Conservation (phyloP, 116 monocot genomes). For the Phalaenopsis hybrid region DNA sequence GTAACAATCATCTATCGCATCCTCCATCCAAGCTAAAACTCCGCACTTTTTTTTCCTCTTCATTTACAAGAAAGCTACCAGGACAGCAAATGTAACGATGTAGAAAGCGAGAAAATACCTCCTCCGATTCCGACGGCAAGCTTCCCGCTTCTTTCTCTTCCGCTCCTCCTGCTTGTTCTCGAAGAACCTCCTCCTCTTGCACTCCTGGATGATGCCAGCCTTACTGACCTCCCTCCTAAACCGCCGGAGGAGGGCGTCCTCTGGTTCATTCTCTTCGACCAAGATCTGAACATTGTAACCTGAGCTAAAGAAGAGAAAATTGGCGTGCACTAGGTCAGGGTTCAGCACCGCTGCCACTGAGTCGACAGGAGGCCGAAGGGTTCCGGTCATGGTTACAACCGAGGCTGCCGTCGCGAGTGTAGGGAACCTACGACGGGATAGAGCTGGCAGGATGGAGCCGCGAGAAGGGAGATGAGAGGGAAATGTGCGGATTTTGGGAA, state of each 20-base stretch:
- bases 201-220: slow-evolving; percentile 81
- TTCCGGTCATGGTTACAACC: neutral
- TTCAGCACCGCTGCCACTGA: slow-evolving; percentile 5
- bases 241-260: slow-evolving; percentile 57
- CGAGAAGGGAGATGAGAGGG: neutral
- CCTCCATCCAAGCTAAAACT: neutral
- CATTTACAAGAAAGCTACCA: neutral
- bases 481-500: slow-evolving; percentile 9
- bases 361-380: neutral
- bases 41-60: neutral
- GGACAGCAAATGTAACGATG: neutral
- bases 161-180: slow-evolving; percentile 69
- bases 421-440: neutral
- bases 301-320: slow-evolving; percentile 33
- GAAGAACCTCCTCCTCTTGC: slow-evolving; percentile 63
- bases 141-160: slow-evolving; percentile 73
- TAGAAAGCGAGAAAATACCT: slow-evolving; percentile 26
- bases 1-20: neutral
- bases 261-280: slow-evolving; percentile 71
- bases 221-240: slow-evolving; percentile 78
- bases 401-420: neutral
- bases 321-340: slow-evolving; percentile 22
- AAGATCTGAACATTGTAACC: slow-evolving; percentile 87
- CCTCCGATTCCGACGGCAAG: slow-evolving; percentile 43
- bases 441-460: neutral